phyloP scores from a whole-genome alignment of 805 yeast species.

The Cyberlindnera mississippiensis region DNA sequence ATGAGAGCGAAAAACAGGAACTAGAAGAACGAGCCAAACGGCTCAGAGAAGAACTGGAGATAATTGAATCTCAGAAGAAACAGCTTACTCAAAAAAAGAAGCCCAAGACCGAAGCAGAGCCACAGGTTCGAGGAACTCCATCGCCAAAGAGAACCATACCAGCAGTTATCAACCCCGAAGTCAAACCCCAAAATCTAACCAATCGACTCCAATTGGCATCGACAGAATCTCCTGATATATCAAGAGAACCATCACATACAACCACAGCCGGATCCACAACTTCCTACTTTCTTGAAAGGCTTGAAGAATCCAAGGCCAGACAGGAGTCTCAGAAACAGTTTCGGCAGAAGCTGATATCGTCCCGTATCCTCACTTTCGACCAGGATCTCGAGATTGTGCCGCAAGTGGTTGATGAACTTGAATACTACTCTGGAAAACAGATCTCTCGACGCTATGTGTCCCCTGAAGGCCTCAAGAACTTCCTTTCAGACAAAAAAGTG shows the following conservation, averaged over 20 bases:
- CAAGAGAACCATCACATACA: slow-evolving; percentile 10
- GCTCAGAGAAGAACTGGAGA: too few species aligned
- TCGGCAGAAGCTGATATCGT: slow-evolving; percentile 28
- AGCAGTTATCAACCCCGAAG: background rate
- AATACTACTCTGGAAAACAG: slow-evolving; percentile 40
- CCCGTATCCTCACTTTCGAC: slow-evolving; percentile 40
- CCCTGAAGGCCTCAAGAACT: slow-evolving; percentile 29
- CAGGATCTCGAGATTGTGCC: slow-evolving; percentile 27
- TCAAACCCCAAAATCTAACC: slow-evolving; percentile 6
- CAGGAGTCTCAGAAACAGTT: slow-evolving; percentile 21
- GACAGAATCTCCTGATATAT: background rate
- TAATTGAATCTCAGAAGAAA: too few species aligned
- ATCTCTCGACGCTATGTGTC: slow-evolving; percentile 46
- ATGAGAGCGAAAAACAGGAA: slow-evolving; percentile 5
- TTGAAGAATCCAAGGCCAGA: slow-evolving; percentile 26
- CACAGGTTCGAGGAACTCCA: slow-evolving; percentile 13
- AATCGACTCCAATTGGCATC: slow-evolving; percentile 1
- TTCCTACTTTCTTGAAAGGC: slow-evolving; percentile 32
- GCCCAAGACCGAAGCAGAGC: background rate
- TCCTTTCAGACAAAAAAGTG: slow-evolving; percentile 48
- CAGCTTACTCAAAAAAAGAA: background rate
- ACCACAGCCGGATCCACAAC: slow-evolving; percentile 20
- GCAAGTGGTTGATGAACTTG: slow-evolving; percentile 38
- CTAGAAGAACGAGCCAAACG: background rate
- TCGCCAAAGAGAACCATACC: slow-evolving; percentile 10